A percentile compares a stretch with the other conserved stretches of the same genome.
Conservation (phyloP, 2,329 filamentous ascomycete genomes). For the Thielaviopsis euricoi region DNA sequence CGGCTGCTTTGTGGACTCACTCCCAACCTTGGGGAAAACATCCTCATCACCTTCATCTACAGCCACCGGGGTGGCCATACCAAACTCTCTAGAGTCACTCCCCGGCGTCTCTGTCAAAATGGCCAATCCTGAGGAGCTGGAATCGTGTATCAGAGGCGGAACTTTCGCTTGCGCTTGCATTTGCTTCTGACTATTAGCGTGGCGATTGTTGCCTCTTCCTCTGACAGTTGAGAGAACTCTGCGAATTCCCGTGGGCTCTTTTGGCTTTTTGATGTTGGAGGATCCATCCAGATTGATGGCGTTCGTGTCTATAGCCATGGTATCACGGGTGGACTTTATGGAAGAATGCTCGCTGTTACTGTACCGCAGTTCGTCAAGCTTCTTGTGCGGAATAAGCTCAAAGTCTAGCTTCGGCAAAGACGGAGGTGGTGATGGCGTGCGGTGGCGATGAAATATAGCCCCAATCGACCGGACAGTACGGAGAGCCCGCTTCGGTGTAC, state of each 20-base stretch:
- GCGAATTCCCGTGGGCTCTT: constrained; percentile 2
- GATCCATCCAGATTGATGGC: not conserved
- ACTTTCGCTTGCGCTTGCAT: not conserved
- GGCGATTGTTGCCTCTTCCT: not conserved
- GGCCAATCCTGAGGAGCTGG: not conserved
- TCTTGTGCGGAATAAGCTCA: not conserved
- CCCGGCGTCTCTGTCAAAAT: not conserved
- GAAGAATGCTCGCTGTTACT: not conserved
- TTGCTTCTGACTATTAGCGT: not conserved
- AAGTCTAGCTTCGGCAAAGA: not conserved
- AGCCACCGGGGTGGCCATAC: not conserved
- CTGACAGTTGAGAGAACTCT: constrained; percentile 7
- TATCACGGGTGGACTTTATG: not conserved
- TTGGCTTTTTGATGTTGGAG: not conserved
- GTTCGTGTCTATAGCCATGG: not conserved
- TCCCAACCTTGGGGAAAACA: not conserved
- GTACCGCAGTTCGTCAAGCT: not conserved
- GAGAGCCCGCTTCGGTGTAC: constrained; percentile 2
- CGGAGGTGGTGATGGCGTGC: not conserved
- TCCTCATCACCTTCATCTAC: not conserved
- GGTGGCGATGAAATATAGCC: constrained; percentile 9
- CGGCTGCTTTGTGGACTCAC: not conserved
- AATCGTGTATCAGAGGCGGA: not conserved
- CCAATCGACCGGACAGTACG: constrained; percentile 8
- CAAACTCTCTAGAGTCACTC: not conserved